Evolutionary conservation across 1,284 basidiomycete genomes (phyloP).

Genomic region (Cutaneotrichosporon cutaneum): DNA sequence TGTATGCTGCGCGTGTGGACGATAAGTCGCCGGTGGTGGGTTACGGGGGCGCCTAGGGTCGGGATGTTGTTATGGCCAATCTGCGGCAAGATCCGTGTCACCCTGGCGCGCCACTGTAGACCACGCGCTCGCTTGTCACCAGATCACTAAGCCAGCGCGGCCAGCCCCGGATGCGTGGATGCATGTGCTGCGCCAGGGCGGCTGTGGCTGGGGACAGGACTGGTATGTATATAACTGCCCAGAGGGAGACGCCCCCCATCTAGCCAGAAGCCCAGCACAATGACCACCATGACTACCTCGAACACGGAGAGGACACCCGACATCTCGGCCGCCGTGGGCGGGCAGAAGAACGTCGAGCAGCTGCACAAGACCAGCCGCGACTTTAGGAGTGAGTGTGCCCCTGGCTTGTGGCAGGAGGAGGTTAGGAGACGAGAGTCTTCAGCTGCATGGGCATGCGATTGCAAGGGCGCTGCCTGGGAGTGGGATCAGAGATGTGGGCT

Average conservation of each 20-base stretch:
- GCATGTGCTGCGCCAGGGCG: too few species aligned
- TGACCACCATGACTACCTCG: background rate
- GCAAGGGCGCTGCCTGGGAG: too few species aligned
- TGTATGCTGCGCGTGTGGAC: background rate
- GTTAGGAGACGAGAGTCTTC: too few species aligned
- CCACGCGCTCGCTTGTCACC: background rate
- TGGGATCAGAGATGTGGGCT: too few species aligned
- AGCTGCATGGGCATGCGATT: too few species aligned
- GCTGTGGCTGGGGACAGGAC: too few species aligned
- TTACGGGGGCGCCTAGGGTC: background rate
- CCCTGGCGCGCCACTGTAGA: too few species aligned
- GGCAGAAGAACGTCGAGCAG: conserved; percentile 48
- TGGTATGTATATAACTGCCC: background rate
- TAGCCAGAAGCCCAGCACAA: background rate
- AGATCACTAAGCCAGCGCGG: background rate
- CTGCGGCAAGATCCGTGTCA: background rate
- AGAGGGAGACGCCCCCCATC: background rate
- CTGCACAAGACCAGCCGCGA: conserved; percentile 46
- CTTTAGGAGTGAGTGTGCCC: conserved; percentile 55
- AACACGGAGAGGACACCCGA: conserved; percentile 15
- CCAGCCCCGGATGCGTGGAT: too few species aligned
- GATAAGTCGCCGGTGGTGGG: background rate
- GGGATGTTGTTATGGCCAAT: background rate
- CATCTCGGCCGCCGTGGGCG: conserved; percentile 45
- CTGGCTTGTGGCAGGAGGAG: too few species aligned